Percentiles rank a stretch among this genome's conserved stretches.
Conservation (phyloP, 495 filamentous ascomycete genomes). For the Entonaema liquescens region DNA sequence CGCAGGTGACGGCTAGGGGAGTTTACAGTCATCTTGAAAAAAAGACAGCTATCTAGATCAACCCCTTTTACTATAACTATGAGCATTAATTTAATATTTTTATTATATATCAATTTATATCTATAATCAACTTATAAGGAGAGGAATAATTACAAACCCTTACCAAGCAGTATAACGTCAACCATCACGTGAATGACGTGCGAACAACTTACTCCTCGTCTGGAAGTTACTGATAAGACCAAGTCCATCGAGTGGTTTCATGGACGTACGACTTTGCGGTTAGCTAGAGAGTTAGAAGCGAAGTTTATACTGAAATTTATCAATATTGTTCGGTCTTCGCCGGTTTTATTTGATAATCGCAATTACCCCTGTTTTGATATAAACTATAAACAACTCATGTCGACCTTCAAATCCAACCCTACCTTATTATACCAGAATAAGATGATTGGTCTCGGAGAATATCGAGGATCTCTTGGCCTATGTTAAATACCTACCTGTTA, state of each 20-base stretch:
- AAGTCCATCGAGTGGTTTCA: conserved; percentile 15
- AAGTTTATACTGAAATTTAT: not conserved
- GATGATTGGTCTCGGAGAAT: not conserved
- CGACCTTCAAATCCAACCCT: not conserved
- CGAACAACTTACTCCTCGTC: conserved; percentile 15
- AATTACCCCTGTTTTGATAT: not conserved
- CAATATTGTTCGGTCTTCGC: not conserved
- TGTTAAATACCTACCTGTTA: not conserved
- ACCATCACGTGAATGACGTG: conserved; percentile 43
- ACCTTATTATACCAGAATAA: not conserved
- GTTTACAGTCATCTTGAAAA: conserved; percentile 34
- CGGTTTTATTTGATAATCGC: not conserved
- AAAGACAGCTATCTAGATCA: not conserved
- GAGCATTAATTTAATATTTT: not conserved
- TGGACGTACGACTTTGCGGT: conserved; percentile 19
- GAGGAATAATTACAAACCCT: conserved; percentile 31
- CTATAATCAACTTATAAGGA: not conserved
- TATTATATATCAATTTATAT: not conserved
- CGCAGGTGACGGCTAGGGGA: conserved; percentile 13
- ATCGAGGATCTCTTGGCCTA: not conserved
- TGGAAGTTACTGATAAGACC: conserved; percentile 23
- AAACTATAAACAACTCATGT: not conserved
- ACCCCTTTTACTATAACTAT: not conserved
- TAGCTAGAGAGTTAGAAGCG: not conserved
- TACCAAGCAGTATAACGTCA: conserved; percentile 43